phyloP scores from a whole-genome alignment of 805 yeast species.

The Martiniozyma abietophila region DNA sequence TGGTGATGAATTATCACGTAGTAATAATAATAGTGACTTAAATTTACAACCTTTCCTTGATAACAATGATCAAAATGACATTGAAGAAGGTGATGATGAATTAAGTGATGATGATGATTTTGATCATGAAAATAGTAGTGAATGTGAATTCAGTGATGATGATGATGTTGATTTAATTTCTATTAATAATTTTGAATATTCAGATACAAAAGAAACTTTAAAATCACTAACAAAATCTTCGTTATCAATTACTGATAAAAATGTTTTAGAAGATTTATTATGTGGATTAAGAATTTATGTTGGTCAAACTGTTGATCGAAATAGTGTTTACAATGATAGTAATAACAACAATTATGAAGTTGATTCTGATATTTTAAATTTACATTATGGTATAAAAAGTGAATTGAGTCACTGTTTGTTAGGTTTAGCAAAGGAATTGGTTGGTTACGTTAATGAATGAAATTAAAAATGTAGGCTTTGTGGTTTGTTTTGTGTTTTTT shows the following conservation, averaged over 20 bases:
- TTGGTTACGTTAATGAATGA: constrained; percentile 19
- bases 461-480: neutral
- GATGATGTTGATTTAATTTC: neutral
- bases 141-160: neutral
- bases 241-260: constrained; percentile 2
- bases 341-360: constrained; percentile 9
- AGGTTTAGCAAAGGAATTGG: constrained; percentile 20
- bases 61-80: neutral
- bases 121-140: neutral
- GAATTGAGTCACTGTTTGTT: constrained; percentile 24
- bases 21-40: no score
- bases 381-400: constrained; percentile 23
- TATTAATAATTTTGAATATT: neutral
- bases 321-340: neutral
- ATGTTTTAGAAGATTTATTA: constrained; percentile 7
- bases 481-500: neutral
- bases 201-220: neutral
- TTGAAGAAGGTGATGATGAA: constrained; percentile 2
- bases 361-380: constrained; percentile 16
- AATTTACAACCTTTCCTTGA: no score
- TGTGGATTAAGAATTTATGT: constrained; percentile 11
- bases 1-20: constrained; percentile 9
- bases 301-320: constrained; percentile 7
- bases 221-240: neutral
- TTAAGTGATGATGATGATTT: neutral